Evolutionary conservation across 768 basidiomycete genomes (phyloP).

Genomic region (Phanerochaete sordida): DNA sequence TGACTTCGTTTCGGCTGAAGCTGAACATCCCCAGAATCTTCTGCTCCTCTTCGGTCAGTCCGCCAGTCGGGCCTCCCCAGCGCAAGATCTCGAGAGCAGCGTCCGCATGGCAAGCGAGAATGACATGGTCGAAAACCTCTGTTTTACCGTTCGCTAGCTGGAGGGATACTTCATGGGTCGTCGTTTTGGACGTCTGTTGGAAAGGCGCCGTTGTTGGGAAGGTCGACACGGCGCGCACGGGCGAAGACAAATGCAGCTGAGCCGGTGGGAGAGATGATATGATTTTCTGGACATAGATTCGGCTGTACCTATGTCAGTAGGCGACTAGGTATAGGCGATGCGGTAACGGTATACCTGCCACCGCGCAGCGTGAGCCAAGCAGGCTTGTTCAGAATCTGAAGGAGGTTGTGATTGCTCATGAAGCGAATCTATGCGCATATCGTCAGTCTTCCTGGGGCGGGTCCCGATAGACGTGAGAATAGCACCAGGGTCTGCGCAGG

Average conservation of each 20-base stretch:
- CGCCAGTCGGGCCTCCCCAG: conserved; percentile 37
- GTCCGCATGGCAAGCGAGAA: conserved; percentile 73
- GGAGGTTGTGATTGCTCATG: conserved; percentile 70
- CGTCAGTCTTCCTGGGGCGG: background rate
- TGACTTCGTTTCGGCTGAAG: conserved; percentile 67
- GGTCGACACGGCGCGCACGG: conserved; percentile 42
- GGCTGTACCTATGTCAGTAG: conserved; percentile 32
- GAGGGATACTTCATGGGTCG: conserved; percentile 33
- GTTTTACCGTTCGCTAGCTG: conserved; percentile 43
- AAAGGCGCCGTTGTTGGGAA: conserved; percentile 6
- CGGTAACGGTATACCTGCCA: conserved; percentile 49
- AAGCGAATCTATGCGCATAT: conserved; percentile 49
- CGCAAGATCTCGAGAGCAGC: conserved; percentile 49
- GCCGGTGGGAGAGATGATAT: conserved; percentile 47
- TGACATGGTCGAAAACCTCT: conserved; percentile 62
- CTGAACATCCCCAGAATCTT: conserved; percentile 52
- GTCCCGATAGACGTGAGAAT: background rate
- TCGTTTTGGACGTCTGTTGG: background rate
- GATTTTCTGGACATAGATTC: conserved; percentile 64
- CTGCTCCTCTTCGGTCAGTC: conserved; percentile 49
- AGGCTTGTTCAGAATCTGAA: conserved; percentile 68
- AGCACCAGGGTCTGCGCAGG: conserved; percentile 62
- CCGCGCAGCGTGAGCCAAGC: conserved; percentile 71
- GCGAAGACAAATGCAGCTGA: conserved; percentile 58
- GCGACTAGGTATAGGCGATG: background rate